Base-by-base conservation (phyloP, 2,329 filamentous ascomycete genomes). In the Cladosporium sp. region DNA sequence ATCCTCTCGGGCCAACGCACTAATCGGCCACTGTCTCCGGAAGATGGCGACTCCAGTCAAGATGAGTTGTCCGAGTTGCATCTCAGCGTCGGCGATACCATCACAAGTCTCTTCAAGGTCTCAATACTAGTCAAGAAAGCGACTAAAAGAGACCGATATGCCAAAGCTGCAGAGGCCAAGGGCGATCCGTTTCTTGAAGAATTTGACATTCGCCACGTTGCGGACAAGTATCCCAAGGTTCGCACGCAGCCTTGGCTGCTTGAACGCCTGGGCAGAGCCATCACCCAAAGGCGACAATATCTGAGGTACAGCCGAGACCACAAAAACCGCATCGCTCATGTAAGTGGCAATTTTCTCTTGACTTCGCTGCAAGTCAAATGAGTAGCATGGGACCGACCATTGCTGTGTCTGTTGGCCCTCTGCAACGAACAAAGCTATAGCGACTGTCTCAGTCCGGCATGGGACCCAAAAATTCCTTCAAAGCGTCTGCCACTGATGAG, bases 81-180 rank as follows among this genome's bases (percentile, higher is more conserved):
- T 12, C 50, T 64, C 35, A 62, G 52, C 10, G 51, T 60, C 13
- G 57, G 57, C 17, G 64, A 67, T 17, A 54, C 60, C 10, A 61
- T 70, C 28, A 57, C 60, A 19, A 64, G 64, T 39, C 62, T 70
- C 3, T 63, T 70, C 57, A 64, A 62, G 17, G 60, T 67, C 8
- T 66, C 68, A 2, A 58, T 66, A 3, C 53, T 68, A 1, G 62
- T 70, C 24, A 55, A 61, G 22, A 69, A 63, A 12, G 62, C 63
- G 2, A 66, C 60, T 3, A 63, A 57, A 12, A 56, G 65, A 10
- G 66, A 70, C 50, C 59, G 67, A 7, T 69, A 68, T 53, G 61
- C 60, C 15, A 61, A 55, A 40, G 64, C 66, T 4, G 44, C 59
- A 13, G 24, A 53, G n/a, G 51, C 63, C 8, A 56, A 44, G 4